Evolutionary conservation across 805 yeast species (phyloP), one percentile per base, ranked within the genome.

Genomic region (Kockiozyma suomiensis): DNA sequence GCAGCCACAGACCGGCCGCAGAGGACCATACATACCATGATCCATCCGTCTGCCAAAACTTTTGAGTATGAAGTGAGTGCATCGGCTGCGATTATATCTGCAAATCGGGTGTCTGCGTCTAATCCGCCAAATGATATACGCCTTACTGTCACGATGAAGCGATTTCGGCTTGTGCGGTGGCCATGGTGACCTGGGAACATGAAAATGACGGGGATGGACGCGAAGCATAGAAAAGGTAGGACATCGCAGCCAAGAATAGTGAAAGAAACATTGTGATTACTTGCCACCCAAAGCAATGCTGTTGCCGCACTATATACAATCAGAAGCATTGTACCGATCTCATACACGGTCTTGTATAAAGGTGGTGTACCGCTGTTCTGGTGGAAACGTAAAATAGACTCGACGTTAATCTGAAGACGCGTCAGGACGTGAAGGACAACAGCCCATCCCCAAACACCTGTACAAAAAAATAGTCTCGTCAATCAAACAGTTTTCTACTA

Each of bases 51-150:
- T 48, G 88, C 85, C 50, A 90, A 68, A 0, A 90, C 88, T 69
- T 85, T 85, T 2, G 90, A 78, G 70, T 87, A 90, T 0, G 97
- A 90, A 0, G 96, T 87, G 48, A 94, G 76, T 4, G 91, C 84
- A 75, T 93, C 99, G 6, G 96, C 84, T 13, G 92, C 72, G 49
- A 94, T 73, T 40, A 93, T 88, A 70, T 93, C 97, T 56, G 88
- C 87, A 17, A 88, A 82, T 68, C 96, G 77, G 42, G 70, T 61
- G 15, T 80, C 79, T 15, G 73, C 67, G 68, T 87, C 86, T 33
- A 90, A 83, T 1, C 79, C 77, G 1, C 96, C 96, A 1, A 70
- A 52, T 4, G 80, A 52, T 3, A 88, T 76, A 53, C 96, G 75
- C 53, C 74, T 75, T 1, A 75, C 58, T 41, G 85, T 68, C 19